These are phyloP conservation scores for Pseudopithomyces maydicus DNA, from an alignment of 2,329 filamentous ascomycete genomes.

Conservation along the genomic window DNA sequence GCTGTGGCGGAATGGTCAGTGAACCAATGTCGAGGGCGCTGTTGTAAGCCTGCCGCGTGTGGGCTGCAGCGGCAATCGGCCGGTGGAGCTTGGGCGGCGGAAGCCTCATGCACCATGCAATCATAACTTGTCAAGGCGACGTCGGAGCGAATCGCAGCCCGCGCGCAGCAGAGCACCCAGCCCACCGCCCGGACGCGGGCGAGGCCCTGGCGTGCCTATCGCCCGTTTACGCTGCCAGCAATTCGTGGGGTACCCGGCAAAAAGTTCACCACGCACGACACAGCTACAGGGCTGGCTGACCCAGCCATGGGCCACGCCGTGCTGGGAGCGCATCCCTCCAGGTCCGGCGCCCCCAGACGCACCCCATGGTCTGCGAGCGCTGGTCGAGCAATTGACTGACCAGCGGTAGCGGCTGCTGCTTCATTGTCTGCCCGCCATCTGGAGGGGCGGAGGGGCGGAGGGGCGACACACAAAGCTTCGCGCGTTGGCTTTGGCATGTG, in stretches of 20 bases:
- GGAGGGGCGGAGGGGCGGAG: constrained; percentile 21
- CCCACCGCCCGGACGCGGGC: constrained; percentile 30
- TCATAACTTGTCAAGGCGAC: constrained; percentile 33
- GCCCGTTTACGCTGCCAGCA: constrained; percentile 38
- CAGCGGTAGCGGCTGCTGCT: not conserved
- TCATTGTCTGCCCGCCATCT: constrained; percentile 15
- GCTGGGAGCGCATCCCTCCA: constrained; percentile 13
- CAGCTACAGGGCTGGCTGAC: constrained; percentile 26
- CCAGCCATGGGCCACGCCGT: constrained; percentile 26
- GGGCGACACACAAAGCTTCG: constrained; percentile 14
- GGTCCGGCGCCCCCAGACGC: constrained; percentile 10
- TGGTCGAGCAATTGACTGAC: constrained; percentile 19
- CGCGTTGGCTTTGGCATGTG: constrained; percentile 26
- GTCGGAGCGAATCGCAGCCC: constrained; percentile 34
- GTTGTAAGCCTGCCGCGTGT: constrained; percentile 30
- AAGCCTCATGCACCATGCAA: constrained; percentile 32
- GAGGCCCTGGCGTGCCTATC: constrained; percentile 20
- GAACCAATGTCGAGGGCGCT: not conserved
- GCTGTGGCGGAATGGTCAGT: constrained; percentile 16
- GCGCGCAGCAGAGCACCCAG: constrained; percentile 16
- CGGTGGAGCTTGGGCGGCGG: constrained; percentile 35
- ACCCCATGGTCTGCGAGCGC: constrained; percentile 3
- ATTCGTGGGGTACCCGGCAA: constrained; percentile 44
- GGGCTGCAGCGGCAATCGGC: constrained; percentile 39
- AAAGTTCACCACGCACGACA: constrained; percentile 35